Evolutionary conservation across 805 yeast genomes (phyloP).

Genomic region (Saturnispora hagleri): DNA sequence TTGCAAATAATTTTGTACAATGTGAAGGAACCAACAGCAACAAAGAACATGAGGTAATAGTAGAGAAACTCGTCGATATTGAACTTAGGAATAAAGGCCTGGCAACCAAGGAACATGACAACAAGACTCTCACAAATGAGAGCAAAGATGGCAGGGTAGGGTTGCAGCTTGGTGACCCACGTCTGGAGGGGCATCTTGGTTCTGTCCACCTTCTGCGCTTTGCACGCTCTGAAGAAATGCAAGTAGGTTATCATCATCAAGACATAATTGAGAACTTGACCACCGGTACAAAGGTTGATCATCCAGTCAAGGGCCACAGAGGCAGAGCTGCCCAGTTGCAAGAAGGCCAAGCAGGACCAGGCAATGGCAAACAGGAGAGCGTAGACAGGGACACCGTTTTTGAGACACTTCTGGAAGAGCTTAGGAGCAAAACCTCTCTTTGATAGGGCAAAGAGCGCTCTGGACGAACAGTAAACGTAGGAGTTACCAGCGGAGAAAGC

Average conservation of each 20-base stretch:
- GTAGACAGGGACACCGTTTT: slow-evolving; percentile 45
- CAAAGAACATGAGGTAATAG: slow-evolving; percentile 35
- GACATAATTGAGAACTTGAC: slow-evolving; percentile 23
- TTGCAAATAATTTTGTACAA: slow-evolving; percentile 31
- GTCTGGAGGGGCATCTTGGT: slow-evolving; percentile 37
- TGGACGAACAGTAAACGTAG: slow-evolving; percentile 62
- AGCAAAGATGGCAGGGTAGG: slow-evolving; percentile 23
- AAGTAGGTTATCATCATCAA: slow-evolving; percentile 42
- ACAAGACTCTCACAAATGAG: slow-evolving; percentile 28
- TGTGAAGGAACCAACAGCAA: slow-evolving; percentile 29
- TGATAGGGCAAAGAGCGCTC: slow-evolving; percentile 61
- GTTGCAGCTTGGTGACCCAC: slow-evolving; percentile 37
- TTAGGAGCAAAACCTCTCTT: slow-evolving; percentile 66
- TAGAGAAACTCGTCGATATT: slow-evolving; percentile 34
- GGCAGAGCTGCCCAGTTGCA: slow-evolving; percentile 30
- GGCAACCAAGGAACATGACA: slow-evolving; percentile 31
- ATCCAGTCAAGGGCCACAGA: slow-evolving; percentile 25
- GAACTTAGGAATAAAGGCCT: slow-evolving; percentile 33
- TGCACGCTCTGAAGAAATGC: slow-evolving; percentile 54
- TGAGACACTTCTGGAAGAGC: slow-evolving; percentile 51
- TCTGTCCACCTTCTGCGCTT: slow-evolving; percentile 45
- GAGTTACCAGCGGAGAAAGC: slow-evolving; percentile 83
- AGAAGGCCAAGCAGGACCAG: slow-evolving; percentile 22
- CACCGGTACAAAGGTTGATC: slow-evolving; percentile 25
- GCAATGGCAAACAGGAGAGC: slow-evolving; percentile 27